A percentile compares a stretch with the other conserved stretches of the same genome.
Evolutionary conservation across 345 rosid genomes (phyloP).

Genomic region (Pugionium cornutum): DNA sequence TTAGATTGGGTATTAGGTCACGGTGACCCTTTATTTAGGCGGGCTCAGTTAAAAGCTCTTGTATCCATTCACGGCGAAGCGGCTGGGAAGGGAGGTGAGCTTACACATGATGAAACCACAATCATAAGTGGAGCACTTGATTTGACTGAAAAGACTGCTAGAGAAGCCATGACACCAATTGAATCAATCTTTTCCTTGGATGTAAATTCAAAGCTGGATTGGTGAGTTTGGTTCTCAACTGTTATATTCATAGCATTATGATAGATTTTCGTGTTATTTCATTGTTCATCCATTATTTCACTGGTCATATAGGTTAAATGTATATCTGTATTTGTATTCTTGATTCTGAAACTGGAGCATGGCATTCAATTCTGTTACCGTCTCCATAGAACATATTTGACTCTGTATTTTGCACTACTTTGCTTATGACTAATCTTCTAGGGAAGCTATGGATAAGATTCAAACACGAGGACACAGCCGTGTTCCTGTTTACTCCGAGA

Average conservation of each 20-base stretch:
- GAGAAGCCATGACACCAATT: constrained; percentile 99
- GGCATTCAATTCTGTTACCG: constrained; percentile 1
- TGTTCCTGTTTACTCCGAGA: constrained; percentile 88
- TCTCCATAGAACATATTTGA: constrained; percentile 1
- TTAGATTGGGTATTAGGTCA: constrained; percentile 87
- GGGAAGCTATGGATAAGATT: constrained; percentile 93
- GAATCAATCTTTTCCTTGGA: constrained; percentile 95
- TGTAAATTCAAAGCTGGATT: constrained; percentile 89
- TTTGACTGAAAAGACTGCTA: constrained; percentile 95
- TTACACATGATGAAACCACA: constrained; percentile 93
- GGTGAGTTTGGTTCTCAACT: constrained; percentile 50
- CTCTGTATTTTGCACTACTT: background rate
- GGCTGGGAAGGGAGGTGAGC: constrained; percentile 98
- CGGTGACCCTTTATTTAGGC: constrained; percentile 77
- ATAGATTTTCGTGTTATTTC: background rate
- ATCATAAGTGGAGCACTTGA: constrained; percentile 95
- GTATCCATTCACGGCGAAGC: constrained; percentile 90
- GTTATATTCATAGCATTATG: background rate
- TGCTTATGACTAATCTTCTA: constrained; percentile 35
- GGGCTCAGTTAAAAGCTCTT: constrained; percentile 94
- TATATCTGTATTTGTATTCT: background rate
- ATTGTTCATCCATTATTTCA: background rate
- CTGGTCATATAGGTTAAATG: background rate
- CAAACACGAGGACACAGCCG: constrained; percentile 97
- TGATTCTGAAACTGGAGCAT: constrained; percentile 7